Base-by-base conservation (phyloP, 305 asterid species). In the Fraxinus sp. region DNA sequence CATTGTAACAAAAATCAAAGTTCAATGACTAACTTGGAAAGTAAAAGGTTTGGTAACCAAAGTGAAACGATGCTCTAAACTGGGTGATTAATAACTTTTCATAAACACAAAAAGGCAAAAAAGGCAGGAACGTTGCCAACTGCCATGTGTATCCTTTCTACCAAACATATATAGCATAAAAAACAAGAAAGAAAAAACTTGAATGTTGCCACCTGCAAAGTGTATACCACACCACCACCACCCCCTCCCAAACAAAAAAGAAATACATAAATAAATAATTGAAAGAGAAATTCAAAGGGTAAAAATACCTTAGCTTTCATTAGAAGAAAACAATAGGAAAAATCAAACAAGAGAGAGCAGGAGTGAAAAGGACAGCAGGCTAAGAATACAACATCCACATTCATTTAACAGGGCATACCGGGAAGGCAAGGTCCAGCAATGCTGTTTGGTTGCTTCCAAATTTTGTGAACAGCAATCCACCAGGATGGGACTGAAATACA, bases 361-460 rank as follows among this genome's bases (percentile, higher is more conserved):
- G 4, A 11, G 18, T 26, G 36, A 26, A 28, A 26, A 13, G 11
- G 35, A 9, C 35, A 70, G 36, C 39, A 30, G 22, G 8, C 33
- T 26, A 26, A 30, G 33, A 30, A 64, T 16, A 87, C n/a, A 80
- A 20, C 43, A 28, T 11, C 62, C 8, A 79, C 74, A 43, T 68
- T 83, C 13, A 78, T 52, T 35, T 33, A 41, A 83, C 71, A 16
- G 22, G 74, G 62, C 93, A 83, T 92, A 92, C 97, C 88, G 96
- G 96, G 81, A 92, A 91, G 41, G 95, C 90, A 76, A 93, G 90
- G 87, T 93, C 96, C 43, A 92, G 97, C 85, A 93, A 76, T 66
- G 97, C 92, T 26, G 96, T 90, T 87, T 93, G 96, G 89, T 88
- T 90, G 93, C 96, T 86, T 77, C 96, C 96, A 82, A 92, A 91